phyloP scores from a whole-genome alignment of 352 stramenopile genomes.

The Pythium vanterpoolii region DNA sequence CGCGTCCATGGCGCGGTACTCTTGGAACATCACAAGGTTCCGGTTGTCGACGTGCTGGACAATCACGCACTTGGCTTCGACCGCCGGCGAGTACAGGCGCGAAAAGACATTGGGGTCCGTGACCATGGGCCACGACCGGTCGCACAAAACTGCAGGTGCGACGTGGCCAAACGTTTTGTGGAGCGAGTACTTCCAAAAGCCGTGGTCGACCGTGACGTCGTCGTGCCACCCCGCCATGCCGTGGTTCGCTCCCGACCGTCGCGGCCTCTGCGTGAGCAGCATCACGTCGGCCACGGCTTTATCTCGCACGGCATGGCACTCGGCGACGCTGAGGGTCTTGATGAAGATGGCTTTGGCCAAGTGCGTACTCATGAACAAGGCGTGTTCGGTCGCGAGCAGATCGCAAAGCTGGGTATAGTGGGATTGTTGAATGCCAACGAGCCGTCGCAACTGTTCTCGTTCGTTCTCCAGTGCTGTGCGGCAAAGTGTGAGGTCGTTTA shows the following conservation, averaged over 20 bases:
- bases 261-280: background rate
- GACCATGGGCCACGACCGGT: constrained; percentile 16
- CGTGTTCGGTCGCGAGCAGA: constrained; percentile 13
- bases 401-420: constrained; percentile 5
- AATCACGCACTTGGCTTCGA: constrained; percentile 22
- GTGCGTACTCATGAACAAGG: constrained; percentile 15
- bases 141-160: background rate
- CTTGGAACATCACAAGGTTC: constrained; percentile 31
- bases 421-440: background rate
- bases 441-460: constrained; percentile 13
- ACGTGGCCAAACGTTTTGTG: constrained; percentile 18
- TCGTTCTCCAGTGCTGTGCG: constrained; percentile 9
- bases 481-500: background rate
- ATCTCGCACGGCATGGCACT: constrained; percentile 15
- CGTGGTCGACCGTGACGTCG: constrained; percentile 20
- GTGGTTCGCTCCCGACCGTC: background rate
- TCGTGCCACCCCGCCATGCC: constrained; percentile 25
- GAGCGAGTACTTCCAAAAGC: constrained; percentile 22
- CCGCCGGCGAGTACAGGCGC: constrained; percentile 21
- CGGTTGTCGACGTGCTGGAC: constrained; percentile 32
- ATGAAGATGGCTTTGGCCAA: constrained; percentile 20
- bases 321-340: constrained; percentile 18
- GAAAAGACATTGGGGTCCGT: constrained; percentile 14
- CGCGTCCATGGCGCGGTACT: constrained; percentile 25
- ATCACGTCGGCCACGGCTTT: constrained; percentile 17